Evolutionary conservation across 768 basidiomycete species (phyloP).

Genomic region (Leccinum incarnatum): DNA sequence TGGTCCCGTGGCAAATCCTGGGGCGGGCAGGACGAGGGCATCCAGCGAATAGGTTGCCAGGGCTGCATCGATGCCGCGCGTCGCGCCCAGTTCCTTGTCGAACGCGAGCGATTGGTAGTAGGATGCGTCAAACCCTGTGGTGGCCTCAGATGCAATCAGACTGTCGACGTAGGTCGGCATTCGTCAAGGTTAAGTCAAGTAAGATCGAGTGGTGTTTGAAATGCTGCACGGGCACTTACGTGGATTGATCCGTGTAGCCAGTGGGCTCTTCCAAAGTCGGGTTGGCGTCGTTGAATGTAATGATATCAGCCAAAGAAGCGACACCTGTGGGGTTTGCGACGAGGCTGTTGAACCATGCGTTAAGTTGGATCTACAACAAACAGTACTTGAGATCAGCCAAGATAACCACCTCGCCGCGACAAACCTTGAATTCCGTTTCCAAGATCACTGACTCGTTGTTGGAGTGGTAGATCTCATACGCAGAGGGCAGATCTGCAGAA

Average conservation of each 20-base stretch:
- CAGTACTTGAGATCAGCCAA: not conserved
- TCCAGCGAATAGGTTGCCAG: constrained; percentile 44
- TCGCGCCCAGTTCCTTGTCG: constrained; percentile 47
- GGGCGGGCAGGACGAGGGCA: constrained; percentile 47
- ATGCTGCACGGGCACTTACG: constrained; percentile 30
- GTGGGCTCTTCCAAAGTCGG: constrained; percentile 45
- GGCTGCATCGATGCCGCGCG: constrained; percentile 52
- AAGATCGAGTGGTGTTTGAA: not conserved
- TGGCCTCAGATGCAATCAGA: constrained; percentile 25
- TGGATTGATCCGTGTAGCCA: constrained; percentile 33
- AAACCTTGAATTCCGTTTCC: constrained; percentile 58
- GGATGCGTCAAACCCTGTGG: constrained; percentile 27
- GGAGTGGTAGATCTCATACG: constrained; percentile 45
- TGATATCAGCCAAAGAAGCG: constrained; percentile 53
- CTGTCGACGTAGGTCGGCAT: constrained; percentile 2
- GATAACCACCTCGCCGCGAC: not conserved
- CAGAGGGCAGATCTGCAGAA: constrained; percentile 59
- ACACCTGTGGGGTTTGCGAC: constrained; percentile 57
- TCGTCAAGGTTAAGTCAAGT: too few species aligned
- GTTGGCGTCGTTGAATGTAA: constrained; percentile 52
- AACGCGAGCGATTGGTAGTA: constrained; percentile 46
- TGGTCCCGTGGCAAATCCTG: constrained; percentile 19
- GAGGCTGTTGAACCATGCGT: constrained; percentile 46
- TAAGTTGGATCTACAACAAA: constrained; percentile 45
- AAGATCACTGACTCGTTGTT: constrained; percentile 56